A percentile compares a stretch with the other conserved stretches of the same genome.
Conservation (phyloP, 192 early-diverging fungal species). For the Lobulomyces angularis region DNA sequence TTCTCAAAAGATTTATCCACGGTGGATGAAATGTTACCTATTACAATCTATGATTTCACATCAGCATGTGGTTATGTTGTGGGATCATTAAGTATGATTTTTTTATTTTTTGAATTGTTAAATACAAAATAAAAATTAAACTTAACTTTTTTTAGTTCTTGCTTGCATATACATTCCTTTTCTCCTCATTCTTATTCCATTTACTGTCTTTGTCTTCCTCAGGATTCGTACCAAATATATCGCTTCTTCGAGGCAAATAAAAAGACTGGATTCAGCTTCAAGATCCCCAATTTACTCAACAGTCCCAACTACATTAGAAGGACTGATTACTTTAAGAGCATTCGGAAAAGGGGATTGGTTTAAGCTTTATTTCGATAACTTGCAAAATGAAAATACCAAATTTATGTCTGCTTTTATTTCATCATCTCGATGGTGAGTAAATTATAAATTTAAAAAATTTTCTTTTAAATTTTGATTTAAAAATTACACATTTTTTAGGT, state of each 20-base stretch:
- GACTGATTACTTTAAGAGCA: constrained; percentile 54
- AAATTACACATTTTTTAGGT: too few relatives aligned
- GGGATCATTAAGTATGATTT: too few relatives aligned
- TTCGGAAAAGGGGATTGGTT: constrained; percentile 48
- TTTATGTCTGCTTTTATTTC: constrained; percentile 38
- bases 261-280: constrained; percentile 54
- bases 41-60: constrained; percentile 38
- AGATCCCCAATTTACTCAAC: constrained; percentile 48
- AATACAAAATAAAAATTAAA: too few relatives aligned
- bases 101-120: too few relatives aligned
- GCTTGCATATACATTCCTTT: constrained; percentile 49
- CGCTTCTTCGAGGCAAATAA: constrained; percentile 46
- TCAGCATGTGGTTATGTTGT: too few relatives aligned
- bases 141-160: constrained; percentile 51
- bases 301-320: constrained; percentile 55
- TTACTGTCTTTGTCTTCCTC: constrained; percentile 32
- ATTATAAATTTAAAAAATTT: too few relatives aligned
- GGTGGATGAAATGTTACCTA: constrained; percentile 50
- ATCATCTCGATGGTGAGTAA: constrained; percentile 7
- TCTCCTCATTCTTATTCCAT: constrained; percentile 37
- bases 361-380: constrained; percentile 27
- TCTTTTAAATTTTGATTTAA: too few relatives aligned
- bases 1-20: constrained; percentile 43
- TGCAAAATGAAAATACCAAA: constrained; percentile 46
- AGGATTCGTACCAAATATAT: constrained; percentile 39